Base-by-base conservation (phyloP, 257 asterid genomes). In the Paraleonurus japonicus region DNA sequence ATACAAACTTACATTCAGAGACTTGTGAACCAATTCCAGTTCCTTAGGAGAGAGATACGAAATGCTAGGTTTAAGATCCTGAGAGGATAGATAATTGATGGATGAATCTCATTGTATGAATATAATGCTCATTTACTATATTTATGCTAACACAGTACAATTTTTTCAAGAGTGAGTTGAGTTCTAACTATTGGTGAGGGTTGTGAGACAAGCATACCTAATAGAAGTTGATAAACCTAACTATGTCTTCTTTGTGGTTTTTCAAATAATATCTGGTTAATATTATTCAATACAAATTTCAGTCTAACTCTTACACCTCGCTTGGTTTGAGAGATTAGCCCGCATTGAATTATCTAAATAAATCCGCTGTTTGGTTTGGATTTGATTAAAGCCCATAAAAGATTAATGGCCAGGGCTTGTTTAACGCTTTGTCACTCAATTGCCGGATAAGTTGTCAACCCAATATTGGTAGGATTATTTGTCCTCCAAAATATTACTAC, bases 41-140 rank as follows among this genome's bases (percentile, higher is more conserved):
- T 90, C 98, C 79, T 79, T 83, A 48, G 85, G 61, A 15, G 89
- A 72, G 66, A 92, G 97, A 85, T 92, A 92, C 39, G 96, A 84
- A 81, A 92, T 84, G 61, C 87, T 76, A 55, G 91, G 90, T 80
- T 76, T 72, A 74, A 92, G 97, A 80, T 82, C 96, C 98, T 92
- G 92, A 27, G 45, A 68, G 20, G 74, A 77, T 7, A 70, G 71
- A 76, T 7, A 75, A 61, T 60, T 19, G 74, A 54, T n/a, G 10
- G 47, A 58, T 32, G 12, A 37, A 65, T 30, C 15, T 51, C 32
- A 37, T 53, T 45, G 57, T 63, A 33, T 6, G 57, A 27, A 68
- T 43, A 41, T 12, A 58, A 32, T 10, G 37, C 59, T 61, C 37
- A 72, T 61, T 63, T 15, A 8, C 27, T 33, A n/a, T 41, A 16